Conservation (phyloP, 345 rosid species). For the Eucalyptus viminalis region DNA sequence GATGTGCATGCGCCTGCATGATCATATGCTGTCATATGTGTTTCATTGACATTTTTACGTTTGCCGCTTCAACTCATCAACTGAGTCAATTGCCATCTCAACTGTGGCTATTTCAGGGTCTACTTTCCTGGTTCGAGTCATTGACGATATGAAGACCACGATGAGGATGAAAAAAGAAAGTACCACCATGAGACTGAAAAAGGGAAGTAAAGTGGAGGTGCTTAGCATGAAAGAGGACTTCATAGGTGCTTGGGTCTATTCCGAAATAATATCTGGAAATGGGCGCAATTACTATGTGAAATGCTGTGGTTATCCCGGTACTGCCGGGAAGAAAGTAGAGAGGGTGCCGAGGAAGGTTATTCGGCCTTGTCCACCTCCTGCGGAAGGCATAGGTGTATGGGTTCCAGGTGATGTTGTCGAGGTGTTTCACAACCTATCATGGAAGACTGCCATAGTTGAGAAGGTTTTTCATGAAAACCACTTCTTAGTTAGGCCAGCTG, state of each 20-base stretch:
- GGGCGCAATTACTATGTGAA: conserved; percentile 39
- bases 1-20: not conserved
- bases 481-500: conserved; percentile 35
- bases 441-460: conserved; percentile 40
- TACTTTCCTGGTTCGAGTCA: not conserved
- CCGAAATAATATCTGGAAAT: conserved; percentile 44
- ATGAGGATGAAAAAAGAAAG: not conserved
- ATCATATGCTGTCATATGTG: not conserved
- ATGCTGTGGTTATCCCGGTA: conserved; percentile 3
- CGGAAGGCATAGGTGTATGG: conserved; percentile 16
- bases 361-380: conserved; percentile 47
- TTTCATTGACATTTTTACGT: not conserved
- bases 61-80: not conserved
- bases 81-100: not conserved
- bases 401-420: conserved; percentile 48
- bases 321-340: conserved; percentile 1
- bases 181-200: conserved; percentile 43
- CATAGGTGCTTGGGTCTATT: conserved; percentile 44
- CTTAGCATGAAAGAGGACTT: conserved; percentile 24
- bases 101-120: not conserved
- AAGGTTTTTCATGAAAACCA: conserved; percentile 5
- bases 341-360: conserved; percentile 44
- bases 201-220: conserved; percentile 55
- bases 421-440: conserved; percentile 29
- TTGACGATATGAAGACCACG: not conserved